phyloP scores from a whole-genome alignment of 192 early-diverging fungal species.

The Geranomyces michiganensis region DNA sequence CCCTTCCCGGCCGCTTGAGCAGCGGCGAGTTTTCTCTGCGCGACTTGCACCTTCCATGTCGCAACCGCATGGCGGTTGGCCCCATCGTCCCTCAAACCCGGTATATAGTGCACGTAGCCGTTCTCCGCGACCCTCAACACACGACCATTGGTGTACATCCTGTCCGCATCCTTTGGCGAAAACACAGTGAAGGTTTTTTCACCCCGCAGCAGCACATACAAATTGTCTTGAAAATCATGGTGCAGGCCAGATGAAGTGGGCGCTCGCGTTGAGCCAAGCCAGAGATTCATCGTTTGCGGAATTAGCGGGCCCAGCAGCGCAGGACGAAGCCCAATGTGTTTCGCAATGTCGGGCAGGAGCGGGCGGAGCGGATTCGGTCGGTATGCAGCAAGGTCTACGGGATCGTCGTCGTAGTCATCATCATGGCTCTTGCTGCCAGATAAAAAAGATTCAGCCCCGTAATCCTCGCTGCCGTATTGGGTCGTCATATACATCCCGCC shows the following conservation, averaged over 20 bases:
- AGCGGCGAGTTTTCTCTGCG: not conserved
- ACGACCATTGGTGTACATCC: conserved; percentile 32
- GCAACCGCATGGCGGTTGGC: conserved; percentile 40
- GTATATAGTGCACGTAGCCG: conserved; percentile 33
- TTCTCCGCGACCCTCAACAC: conserved; percentile 35
- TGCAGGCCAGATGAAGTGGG: conserved; percentile 49
- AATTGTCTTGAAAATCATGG: conserved; percentile 56
- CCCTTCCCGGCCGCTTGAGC: conserved; percentile 17
- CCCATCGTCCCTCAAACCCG: conserved; percentile 38
- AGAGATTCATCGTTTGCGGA: conserved; percentile 52
- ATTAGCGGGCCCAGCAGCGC: conserved; percentile 34
- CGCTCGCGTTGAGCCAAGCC: conserved; percentile 38
- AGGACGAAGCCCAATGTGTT: conserved; percentile 26
- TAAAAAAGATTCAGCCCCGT: not conserved
- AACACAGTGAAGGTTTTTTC: conserved; percentile 48
- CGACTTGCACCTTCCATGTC: conserved; percentile 30
- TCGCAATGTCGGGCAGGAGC: conserved; percentile 16
- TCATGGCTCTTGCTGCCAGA: not conserved
- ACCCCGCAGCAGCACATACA: conserved; percentile 46
- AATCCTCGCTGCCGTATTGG: conserved; percentile 40
- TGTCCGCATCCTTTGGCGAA: conserved; percentile 42
- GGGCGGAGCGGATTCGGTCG: conserved; percentile 28
- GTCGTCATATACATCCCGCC: conserved; percentile 52
- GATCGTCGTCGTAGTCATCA: not conserved
- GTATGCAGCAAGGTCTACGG: not conserved